Percentiles rank a stretch among this genome's conserved stretches.
Conservation (phyloP, 108 stramenopile genomes). For the Discostella stelligeroides region DNA sequence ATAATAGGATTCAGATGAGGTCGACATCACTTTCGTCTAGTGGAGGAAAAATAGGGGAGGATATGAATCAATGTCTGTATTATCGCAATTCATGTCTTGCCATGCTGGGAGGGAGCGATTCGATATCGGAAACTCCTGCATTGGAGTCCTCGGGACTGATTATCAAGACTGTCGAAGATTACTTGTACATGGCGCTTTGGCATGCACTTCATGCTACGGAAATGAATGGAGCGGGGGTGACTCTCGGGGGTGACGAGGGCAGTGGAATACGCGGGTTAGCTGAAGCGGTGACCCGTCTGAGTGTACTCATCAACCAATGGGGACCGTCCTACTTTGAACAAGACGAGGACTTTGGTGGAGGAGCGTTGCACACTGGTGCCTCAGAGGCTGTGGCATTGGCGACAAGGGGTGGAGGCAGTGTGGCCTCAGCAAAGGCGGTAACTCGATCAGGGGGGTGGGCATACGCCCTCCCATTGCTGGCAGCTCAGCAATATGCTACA, state of each 20-base stretch:
- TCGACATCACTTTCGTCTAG: neutral
- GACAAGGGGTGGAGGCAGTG: conserved; percentile 10
- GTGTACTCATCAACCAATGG: conserved; percentile 62
- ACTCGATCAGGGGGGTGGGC: conserved; percentile 72
- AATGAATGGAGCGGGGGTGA: conserved; percentile 11
- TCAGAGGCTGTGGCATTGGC: conserved; percentile 26
- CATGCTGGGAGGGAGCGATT: conserved; percentile 44
- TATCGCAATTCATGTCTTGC: conserved; percentile 45
- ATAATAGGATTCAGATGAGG: conserved; percentile 34
- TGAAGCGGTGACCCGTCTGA: conserved; percentile 53
- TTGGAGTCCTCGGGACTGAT: conserved; percentile 40
- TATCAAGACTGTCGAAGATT: conserved; percentile 77
- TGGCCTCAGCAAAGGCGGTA: conserved; percentile 1
- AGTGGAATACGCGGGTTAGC: conserved; percentile 21
- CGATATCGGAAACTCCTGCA: conserved; percentile 38
- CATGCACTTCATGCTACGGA: conserved; percentile 53
- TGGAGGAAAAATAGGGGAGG: neutral
- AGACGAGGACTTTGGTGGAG: conserved; percentile 35
- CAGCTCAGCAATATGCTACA: conserved; percentile 74
- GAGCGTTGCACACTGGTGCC: conserved; percentile 11
- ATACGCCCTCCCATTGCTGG: conserved; percentile 69
- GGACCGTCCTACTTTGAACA: conserved; percentile 78
- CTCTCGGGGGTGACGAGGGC: neutral
- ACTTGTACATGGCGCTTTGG: conserved; percentile 72
- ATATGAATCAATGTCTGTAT: conserved; percentile 1